Percentiles rank a stretch among this genome's conserved stretches.
Evolutionary conservation across 73 alveolate species (phyloP).

Genomic region (Urostyla sp.): DNA sequence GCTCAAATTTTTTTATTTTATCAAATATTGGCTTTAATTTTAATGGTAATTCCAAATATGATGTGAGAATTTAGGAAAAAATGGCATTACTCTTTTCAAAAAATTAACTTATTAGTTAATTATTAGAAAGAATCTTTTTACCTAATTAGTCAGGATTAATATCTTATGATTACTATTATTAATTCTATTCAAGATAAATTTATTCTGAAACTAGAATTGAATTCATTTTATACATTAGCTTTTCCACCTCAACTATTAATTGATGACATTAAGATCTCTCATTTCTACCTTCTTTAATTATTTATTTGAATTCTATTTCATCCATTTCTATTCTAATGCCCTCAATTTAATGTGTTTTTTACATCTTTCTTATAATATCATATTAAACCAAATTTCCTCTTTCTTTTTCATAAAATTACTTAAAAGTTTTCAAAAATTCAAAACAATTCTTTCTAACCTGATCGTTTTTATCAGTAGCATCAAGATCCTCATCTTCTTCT

Average conservation of each 20-base stretch:
- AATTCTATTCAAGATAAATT: constrained; percentile 5
- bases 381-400: too few species aligned
- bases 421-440: too few species aligned
- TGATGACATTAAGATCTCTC: constrained; percentile 51
- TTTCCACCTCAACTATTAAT: constrained; percentile 54
- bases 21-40: constrained; percentile 56
- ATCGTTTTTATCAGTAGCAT: too few species aligned
- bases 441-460: too few species aligned
- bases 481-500: too few species aligned
- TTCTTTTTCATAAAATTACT: too few species aligned
- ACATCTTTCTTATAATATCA: too few species aligned
- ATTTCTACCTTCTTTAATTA: constrained; percentile 17
- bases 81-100: background rate
- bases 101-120: background rate
- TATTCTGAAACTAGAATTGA: constrained; percentile 27
- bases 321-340: too few species aligned
- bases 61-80: constrained; percentile 15
- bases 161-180: background rate
- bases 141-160: background rate
- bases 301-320: constrained; percentile 12
- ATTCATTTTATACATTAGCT: constrained; percentile 50
- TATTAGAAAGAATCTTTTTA: background rate
- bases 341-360: too few species aligned
- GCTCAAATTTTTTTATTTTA: constrained; percentile 47
- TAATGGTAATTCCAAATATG: constrained; percentile 29